phyloP scores from a whole-genome alignment of 805 yeast species.

The Barnettozyma wickerhamii region DNA sequence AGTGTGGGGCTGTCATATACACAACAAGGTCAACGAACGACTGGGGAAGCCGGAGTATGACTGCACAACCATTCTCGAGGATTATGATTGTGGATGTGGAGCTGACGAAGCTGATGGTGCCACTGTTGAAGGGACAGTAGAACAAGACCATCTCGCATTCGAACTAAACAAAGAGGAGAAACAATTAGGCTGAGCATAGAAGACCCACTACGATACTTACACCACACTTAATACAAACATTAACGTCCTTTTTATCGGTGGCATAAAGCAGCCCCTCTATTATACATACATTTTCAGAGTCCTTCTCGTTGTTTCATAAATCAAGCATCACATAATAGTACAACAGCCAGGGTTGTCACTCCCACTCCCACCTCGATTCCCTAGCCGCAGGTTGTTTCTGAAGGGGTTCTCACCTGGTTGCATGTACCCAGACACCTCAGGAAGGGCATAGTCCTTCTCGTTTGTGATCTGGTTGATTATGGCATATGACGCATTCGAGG shows the following conservation, averaged over 20 bases:
- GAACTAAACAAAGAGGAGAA: slow-evolving; percentile 43
- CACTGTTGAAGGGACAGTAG: slow-evolving; percentile 11
- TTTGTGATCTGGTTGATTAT: slow-evolving; percentile 34
- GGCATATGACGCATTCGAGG: slow-evolving; percentile 55
- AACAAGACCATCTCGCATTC: slow-evolving; percentile 42
- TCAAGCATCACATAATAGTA: slow-evolving; percentile 31
- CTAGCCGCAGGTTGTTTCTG: slow-evolving; percentile 18
- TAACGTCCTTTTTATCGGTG: too few relatives aligned
- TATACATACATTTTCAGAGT: too few relatives aligned
- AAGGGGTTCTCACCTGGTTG: slow-evolving; percentile 35
- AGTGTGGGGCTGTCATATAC: slow-evolving; percentile 93
- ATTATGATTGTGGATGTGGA: slow-evolving; percentile 96
- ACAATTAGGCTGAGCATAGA: slow-evolving; percentile 37
- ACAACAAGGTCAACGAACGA: slow-evolving; percentile 77
- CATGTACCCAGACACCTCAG: slow-evolving; percentile 38
- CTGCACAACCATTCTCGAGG: slow-evolving; percentile 79
- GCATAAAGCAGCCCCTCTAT: too few relatives aligned
- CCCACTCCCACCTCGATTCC: neutral
- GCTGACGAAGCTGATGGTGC: slow-evolving; percentile 48
- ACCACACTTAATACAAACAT: neutral
- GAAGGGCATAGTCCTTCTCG: slow-evolving; percentile 33
- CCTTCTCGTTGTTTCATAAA: too few relatives aligned
- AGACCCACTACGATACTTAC: neutral
- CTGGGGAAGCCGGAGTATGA: slow-evolving; percentile 72
- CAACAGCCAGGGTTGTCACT: slow-evolving; percentile 28